Evolutionary conservation across 179 eudicot species (phyloP).

Genomic region (Beta macrorhiza): DNA sequence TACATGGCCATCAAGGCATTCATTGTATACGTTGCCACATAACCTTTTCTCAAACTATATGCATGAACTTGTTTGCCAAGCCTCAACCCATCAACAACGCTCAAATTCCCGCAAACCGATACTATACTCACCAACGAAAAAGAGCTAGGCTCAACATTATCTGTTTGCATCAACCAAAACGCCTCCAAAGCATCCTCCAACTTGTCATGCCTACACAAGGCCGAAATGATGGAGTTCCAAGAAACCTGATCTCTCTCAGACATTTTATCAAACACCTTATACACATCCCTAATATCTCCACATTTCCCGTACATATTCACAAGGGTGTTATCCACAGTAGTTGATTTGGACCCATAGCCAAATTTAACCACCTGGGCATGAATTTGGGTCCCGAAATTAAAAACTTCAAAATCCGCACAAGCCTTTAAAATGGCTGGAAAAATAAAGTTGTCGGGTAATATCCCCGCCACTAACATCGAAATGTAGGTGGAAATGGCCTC

Average conservation of each 20-base stretch:
- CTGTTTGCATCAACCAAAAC: slow-evolving; percentile 42
- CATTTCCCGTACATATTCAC: slow-evolving; percentile 52
- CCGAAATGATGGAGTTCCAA: slow-evolving; percentile 62
- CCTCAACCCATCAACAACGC: slow-evolving; percentile 38
- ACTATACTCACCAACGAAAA: slow-evolving; percentile 53
- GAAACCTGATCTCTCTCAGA: slow-evolving; percentile 50
- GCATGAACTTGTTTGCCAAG: slow-evolving; percentile 52
- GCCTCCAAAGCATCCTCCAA: slow-evolving; percentile 40
- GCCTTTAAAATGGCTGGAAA: slow-evolving; percentile 76
- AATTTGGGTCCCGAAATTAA: slow-evolving; percentile 58
- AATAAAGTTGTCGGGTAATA: slow-evolving; percentile 58
- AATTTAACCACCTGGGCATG: slow-evolving; percentile 58
- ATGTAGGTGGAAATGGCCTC: slow-evolving; percentile 67
- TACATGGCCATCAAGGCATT: slow-evolving; percentile 64
- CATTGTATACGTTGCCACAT: slow-evolving; percentile 27
- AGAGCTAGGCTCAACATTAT: slow-evolving; percentile 42
- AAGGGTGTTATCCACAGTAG: slow-evolving; percentile 45
- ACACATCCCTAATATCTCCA: slow-evolving; percentile 43
- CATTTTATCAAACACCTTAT: slow-evolving; percentile 56
- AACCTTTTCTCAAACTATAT: slow-evolving; percentile 40
- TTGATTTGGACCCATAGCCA: slow-evolving; percentile 41
- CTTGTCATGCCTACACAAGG: slow-evolving; percentile 42
- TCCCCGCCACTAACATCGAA: slow-evolving; percentile 45
- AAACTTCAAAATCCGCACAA: slow-evolving; percentile 47
- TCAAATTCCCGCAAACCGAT: slow-evolving; percentile 45